These are phyloP conservation scores for Aspergillus nomiae DNA, from an alignment of 2,329 filamentous ascomycete genomes.

Conservation along the genomic window DNA sequence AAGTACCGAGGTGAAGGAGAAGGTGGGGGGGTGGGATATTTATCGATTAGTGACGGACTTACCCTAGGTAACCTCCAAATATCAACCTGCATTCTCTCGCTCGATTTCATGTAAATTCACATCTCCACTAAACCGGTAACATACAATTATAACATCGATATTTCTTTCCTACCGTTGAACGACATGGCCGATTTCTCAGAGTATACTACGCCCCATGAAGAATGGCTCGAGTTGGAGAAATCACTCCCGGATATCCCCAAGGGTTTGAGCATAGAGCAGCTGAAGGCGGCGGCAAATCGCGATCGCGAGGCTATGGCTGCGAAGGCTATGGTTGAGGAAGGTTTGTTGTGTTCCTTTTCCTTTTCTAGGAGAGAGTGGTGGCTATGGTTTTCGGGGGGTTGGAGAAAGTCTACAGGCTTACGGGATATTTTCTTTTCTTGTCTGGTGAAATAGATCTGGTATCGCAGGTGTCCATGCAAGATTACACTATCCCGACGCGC, in stretches of 20 bases:
- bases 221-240: constrained; percentile 48
- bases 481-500: constrained; percentile 46
- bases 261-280: constrained; percentile 24
- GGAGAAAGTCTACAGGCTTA: background rate
- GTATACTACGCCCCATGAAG: constrained; percentile 46
- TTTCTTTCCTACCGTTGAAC: no score
- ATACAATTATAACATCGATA: no score
- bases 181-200: constrained; percentile 41
- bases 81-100: no score
- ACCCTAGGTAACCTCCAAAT: no score
- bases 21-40: background rate
- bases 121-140: no score
- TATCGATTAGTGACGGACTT: background rate
- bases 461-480: constrained; percentile 36
- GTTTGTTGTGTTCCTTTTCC: constrained; percentile 10
- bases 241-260: constrained; percentile 30
- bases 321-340: constrained; percentile 31
- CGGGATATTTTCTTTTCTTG: background rate
- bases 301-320: constrained; percentile 36
- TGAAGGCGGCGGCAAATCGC: constrained; percentile 32
- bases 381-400: background rate
- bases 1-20: background rate
- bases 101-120: no score
- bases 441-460: constrained; percentile 19
- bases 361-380: background rate